These are phyloP conservation scores for Pythium apleroticum DNA, from an alignment of 352 stramenopile species.

Conservation along the genomic window DNA sequence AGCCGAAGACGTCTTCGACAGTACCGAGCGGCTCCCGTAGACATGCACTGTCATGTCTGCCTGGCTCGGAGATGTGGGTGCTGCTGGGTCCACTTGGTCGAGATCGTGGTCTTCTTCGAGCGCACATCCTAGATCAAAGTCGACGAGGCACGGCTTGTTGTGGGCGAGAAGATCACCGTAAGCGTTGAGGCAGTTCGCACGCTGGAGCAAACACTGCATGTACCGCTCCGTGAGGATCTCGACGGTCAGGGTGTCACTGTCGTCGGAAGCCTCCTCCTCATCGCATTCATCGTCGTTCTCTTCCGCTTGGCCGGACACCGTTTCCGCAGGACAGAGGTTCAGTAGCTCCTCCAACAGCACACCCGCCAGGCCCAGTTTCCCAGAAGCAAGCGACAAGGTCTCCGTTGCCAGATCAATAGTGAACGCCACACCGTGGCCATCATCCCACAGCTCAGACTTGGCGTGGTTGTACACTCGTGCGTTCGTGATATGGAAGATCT, in stretches of 20 bases:
- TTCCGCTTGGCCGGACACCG: neutral
- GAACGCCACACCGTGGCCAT: conserved; percentile 31
- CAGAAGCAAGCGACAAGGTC: conserved; percentile 57
- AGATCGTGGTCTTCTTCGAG: conserved; percentile 45
- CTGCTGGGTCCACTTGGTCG: conserved; percentile 23
- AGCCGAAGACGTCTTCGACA: conserved; percentile 43
- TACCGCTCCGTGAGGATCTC: conserved; percentile 30
- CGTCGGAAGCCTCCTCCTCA: neutral
- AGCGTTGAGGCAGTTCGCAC: conserved; percentile 45
- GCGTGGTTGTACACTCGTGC: conserved; percentile 42
- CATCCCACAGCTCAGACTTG: conserved; percentile 37
- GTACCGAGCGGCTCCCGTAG: conserved; percentile 12
- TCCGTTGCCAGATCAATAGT: conserved; percentile 55
- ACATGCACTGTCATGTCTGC: neutral
- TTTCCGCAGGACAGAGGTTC: neutral
- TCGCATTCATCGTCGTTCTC: conserved; percentile 6
- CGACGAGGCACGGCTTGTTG: conserved; percentile 30
- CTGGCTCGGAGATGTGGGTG: neutral
- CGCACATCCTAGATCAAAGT: conserved; percentile 52
- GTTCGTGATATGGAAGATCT: conserved; percentile 59
- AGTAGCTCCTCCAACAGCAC: conserved; percentile 28
- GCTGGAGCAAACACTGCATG: conserved; percentile 44
- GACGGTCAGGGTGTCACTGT: neutral
- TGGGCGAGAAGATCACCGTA: conserved; percentile 62
- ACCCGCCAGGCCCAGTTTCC: conserved; percentile 49